These are phyloP conservation scores for Colletotrichum sp. DNA, from an alignment of 2,329 filamentous ascomycete genomes.

Conservation along the genomic window DNA sequence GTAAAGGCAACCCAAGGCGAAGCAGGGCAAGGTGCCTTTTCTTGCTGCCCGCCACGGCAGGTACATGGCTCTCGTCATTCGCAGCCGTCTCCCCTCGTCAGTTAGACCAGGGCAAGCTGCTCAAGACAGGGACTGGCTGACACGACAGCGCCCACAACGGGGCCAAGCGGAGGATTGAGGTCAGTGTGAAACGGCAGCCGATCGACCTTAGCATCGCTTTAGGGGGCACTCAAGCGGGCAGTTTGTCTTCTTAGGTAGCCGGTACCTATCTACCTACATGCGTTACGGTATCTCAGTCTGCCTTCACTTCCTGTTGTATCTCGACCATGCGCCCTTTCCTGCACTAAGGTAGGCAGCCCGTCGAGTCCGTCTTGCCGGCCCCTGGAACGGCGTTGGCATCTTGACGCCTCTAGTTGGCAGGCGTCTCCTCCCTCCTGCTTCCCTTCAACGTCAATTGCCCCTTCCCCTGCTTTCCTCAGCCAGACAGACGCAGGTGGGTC, in stretches of 20 bases:
- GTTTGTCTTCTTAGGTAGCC: neutral
- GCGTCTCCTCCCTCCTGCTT: neutral
- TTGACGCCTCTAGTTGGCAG: neutral
- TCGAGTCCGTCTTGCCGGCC: neutral
- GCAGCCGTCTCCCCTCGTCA: neutral
- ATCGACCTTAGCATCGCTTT: constrained; percentile 7
- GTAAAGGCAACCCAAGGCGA: neutral
- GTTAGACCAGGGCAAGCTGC: neutral
- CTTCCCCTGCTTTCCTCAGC: neutral
- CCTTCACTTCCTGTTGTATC: neutral
- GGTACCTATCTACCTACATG: neutral
- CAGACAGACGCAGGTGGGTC: neutral
- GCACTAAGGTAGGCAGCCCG: neutral
- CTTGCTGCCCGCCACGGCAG: neutral
- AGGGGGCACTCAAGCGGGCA: neutral
- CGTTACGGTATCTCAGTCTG: neutral
- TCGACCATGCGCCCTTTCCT: neutral
- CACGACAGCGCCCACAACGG: constrained; percentile 13
- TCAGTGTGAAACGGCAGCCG: constrained; percentile 20
- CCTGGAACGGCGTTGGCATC: neutral
- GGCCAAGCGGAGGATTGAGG: constrained; percentile 16
- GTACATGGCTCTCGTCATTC: neutral
- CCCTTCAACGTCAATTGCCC: neutral
- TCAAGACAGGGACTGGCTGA: constrained; percentile 11
- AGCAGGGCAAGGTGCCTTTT: neutral